These are phyloP conservation scores for Picea abies DNA, from an alignment of 83 land plant genomes.

Conservation along the genomic window DNA sequence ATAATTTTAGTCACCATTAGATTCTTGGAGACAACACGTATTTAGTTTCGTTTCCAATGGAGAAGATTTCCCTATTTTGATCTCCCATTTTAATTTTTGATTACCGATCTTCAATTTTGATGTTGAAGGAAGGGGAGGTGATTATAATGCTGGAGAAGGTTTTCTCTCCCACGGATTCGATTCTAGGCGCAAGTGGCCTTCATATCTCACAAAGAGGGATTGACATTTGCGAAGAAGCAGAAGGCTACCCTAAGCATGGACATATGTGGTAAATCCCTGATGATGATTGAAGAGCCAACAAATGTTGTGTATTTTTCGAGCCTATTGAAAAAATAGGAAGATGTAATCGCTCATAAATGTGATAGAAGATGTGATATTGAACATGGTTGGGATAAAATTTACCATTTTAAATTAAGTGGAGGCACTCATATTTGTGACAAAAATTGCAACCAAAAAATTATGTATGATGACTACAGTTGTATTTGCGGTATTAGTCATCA, in stretches of 20 bases:
- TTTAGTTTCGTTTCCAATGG: no score
- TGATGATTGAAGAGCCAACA: constrained; percentile 34
- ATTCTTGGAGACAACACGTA: no score
- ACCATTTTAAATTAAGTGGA: constrained; percentile 70
- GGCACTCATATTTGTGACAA: constrained; percentile 78
- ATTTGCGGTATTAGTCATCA: constrained; percentile 70
- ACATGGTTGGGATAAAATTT: constrained; percentile 69
- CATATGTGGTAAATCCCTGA: not conserved
- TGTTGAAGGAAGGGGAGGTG: no score
- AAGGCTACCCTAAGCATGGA: not conserved
- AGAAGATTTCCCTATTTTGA: no score
- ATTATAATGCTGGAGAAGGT: no score
- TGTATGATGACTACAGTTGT: constrained; percentile 77
- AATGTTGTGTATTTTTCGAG: constrained; percentile 68
- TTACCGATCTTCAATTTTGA: no score
- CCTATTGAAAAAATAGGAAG: constrained; percentile 51
- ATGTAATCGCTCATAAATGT: constrained; percentile 57
- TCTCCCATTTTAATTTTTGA: no score
- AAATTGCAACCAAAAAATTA: constrained; percentile 76
- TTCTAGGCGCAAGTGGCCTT: not conserved
- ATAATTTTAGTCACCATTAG: no score
- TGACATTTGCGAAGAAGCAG: not conserved
- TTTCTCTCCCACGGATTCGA: no score
- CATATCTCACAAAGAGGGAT: not conserved
- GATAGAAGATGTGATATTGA: constrained; percentile 66